phyloP scores from a whole-genome alignment of 179 eudicot genomes.

The Dionaea muscipula region DNA sequence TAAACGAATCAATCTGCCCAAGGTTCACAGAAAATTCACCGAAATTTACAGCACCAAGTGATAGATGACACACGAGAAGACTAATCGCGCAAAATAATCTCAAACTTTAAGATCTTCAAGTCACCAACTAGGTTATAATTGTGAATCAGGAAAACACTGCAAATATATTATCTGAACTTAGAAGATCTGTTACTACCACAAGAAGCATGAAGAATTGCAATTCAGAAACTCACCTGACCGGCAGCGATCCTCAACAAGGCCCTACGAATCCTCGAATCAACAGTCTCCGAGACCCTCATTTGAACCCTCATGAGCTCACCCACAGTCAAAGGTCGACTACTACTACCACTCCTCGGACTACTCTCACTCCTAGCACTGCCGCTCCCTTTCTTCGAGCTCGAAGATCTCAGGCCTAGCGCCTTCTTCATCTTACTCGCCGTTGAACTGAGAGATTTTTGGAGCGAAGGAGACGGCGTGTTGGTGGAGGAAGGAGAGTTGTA shows the following conservation, averaged over 20 bases:
- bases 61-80: too few relatives aligned
- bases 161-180: too few relatives aligned
- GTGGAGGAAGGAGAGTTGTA: neutral
- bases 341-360: constrained; percentile 19
- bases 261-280: constrained; percentile 69
- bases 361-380: constrained; percentile 22
- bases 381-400: constrained; percentile 20
- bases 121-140: too few relatives aligned
- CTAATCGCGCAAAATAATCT: neutral
- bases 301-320: constrained; percentile 90
- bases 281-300: constrained; percentile 62
- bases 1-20: too few relatives aligned
- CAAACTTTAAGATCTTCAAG: neutral
- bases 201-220: neutral
- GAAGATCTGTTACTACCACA: neutral
- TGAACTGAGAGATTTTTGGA: constrained; percentile 57
- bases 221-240: constrained; percentile 47
- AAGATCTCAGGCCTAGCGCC: constrained; percentile 77
- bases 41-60: neutral
- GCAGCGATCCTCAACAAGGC: constrained; percentile 79
- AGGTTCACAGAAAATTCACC: too few relatives aligned
- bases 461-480: constrained; percentile 7
- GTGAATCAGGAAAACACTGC: too few relatives aligned
- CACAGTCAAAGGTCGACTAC: constrained; percentile 40
- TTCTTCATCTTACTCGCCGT: constrained; percentile 81